Evolutionary conservation across 768 basidiomycete genomes (phyloP), one percentile per base, ranked within the genome.

Genomic region (Dioszegia crocea): DNA sequence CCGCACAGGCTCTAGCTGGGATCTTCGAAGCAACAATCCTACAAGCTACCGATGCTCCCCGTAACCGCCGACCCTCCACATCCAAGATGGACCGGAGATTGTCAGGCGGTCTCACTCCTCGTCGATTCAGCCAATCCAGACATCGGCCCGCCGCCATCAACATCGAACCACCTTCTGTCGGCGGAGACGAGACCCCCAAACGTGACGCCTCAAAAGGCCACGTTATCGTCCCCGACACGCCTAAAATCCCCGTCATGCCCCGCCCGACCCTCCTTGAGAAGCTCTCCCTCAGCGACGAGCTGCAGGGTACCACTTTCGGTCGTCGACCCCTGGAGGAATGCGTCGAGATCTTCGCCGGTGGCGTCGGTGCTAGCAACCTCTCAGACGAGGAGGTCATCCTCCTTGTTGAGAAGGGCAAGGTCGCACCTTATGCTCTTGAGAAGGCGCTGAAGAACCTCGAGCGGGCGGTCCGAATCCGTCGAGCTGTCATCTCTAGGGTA

Each of bases 381-480:
- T 88, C 84, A 52, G 91, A 99, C 66, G 94, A 98, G 73, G 96
- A 98, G 77, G 81, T 99, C 43, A 86, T 98, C 55, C 54, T 91
- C 57, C 81, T 99, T 44, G 83, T 86, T 1, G 90, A 93, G 79
- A 86, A 86, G 62, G 91, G 92, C 29, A 96, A 94, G 83, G 87
- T 98, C 56, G 87, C 89, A 0, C 83, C 89, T n/a, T 98, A 99
- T 76, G 89, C 90, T 26, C 78, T 98, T 57, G 96, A 99, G 80
- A 98, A 97, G 80, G 85, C 91, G 29, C 78, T 97, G n/a, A 91
- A 85, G 54, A 86, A 92, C 64, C 79, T 88, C 1, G 88, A 91
- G 67, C 80, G 96, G 43, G 93, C 96, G 36, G 94, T 98, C 1
- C 77, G 82, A 30, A 83, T 99, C 51, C 84, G 96, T 29, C 80